Conservation (phyloP, 163 green algal species). For the Scenedesmus sp. region DNA sequence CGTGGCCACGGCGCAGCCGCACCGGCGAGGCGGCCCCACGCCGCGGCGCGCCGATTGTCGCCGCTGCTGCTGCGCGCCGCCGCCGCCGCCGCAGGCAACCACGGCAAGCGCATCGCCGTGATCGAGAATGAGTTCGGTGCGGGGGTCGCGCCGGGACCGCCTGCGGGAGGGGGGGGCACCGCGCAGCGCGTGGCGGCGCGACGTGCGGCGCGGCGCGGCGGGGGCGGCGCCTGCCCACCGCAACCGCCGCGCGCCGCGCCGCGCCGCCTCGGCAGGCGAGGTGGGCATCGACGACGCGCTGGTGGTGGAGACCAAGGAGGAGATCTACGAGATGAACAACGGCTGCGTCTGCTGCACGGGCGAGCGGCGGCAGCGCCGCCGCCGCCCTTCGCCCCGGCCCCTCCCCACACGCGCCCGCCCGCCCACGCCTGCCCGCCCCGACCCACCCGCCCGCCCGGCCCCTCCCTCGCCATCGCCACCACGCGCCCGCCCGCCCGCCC, state of each 20-base stretch:
- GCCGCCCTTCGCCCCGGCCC: too few species aligned
- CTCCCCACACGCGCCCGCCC: too few species aligned
- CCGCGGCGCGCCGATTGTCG: too few species aligned
- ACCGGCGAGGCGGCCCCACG: too few species aligned
- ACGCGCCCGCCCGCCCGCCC: too few species aligned
- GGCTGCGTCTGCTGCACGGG: conserved; percentile 48
- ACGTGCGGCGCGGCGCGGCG: background rate
- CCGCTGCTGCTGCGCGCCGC: background rate
- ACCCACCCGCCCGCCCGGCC: too few species aligned
- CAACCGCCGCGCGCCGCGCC: too few species aligned
- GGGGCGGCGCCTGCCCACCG: background rate
- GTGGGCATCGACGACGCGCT: conserved; percentile 76
- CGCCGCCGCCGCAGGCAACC: conserved; percentile 42
- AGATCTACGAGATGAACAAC: conserved; percentile 77
- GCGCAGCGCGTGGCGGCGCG: background rate
- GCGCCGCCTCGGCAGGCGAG: too few species aligned
- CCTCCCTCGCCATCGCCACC: too few species aligned
- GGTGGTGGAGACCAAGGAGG: conserved; percentile 69
- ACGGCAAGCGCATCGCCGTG: conserved; percentile 81
- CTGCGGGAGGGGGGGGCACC: background rate
- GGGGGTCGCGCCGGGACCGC: background rate
- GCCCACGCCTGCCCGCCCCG: too few species aligned
- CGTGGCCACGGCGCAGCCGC: too few species aligned
- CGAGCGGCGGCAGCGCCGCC: too few species aligned
- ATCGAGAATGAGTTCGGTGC: conserved; percentile 87